phyloP scores from a whole-genome alignment of 2,329 filamentous ascomycete species.

The Lasiodiplodia theobromae region DNA sequence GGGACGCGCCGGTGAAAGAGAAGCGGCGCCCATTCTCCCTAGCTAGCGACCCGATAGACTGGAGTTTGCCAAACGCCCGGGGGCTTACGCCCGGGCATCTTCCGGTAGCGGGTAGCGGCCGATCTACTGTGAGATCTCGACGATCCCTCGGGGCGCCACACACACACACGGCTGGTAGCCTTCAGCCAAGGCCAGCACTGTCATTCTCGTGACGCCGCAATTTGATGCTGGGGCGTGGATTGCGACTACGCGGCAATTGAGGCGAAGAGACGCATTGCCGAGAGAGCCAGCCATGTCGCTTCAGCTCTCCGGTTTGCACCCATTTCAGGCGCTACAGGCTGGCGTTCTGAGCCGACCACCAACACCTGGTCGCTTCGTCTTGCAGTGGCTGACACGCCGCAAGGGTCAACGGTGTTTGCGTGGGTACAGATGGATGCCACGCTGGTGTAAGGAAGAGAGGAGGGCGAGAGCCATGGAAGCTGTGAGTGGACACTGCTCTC shows the following conservation, averaged over 20 bases:
- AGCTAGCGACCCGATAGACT: conserved; percentile 7
- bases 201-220: conserved; percentile 13
- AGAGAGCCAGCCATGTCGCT: background rate
- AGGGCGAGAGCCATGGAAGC: background rate
- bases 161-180: conserved; percentile 1
- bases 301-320: background rate
- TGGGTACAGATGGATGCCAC: conserved; percentile 7
- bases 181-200: background rate
- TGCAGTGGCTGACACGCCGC: conserved; percentile 1
- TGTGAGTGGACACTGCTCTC: conserved; percentile 3
- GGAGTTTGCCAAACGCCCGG: conserved; percentile 6
- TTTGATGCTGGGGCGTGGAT: background rate
- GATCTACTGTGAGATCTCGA: conserved; percentile 10
- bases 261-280: background rate
- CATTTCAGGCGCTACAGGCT: too few relatives aligned
- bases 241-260: background rate
- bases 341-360: background rate
- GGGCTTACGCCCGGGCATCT: conserved; percentile 8
- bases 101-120: background rate
- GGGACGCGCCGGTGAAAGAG: conserved; percentile 1
- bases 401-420: conserved; percentile 16
- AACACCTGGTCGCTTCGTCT: background rate
- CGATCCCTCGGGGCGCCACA: conserved; percentile 10
- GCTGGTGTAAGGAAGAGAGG: conserved; percentile 12
- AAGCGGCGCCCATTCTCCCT: background rate